Conservation (phyloP, 768 basidiomycete genomes). For the Tulasnella sp. region DNA sequence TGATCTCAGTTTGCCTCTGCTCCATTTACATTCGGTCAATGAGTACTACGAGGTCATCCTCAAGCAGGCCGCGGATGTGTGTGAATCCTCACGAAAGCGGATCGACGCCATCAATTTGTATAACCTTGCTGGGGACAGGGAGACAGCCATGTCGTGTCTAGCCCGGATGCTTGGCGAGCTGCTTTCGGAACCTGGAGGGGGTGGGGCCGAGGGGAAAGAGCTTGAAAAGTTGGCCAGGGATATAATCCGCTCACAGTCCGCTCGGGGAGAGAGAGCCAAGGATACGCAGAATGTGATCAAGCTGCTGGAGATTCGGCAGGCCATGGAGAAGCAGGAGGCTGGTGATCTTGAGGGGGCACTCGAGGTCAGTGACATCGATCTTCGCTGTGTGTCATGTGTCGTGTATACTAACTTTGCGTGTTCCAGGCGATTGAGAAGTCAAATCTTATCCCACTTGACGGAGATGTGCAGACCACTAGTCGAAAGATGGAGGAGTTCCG, state of each 20-base stretch:
- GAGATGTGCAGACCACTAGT: conserved; percentile 76
- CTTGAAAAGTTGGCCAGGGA: conserved; percentile 67
- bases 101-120: conserved; percentile 91
- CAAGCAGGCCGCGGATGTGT: conserved; percentile 66
- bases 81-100: conserved; percentile 63
- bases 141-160: conserved; percentile 77
- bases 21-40: conserved; percentile 50
- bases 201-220: conserved; percentile 50
- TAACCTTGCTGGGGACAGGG: conserved; percentile 86
- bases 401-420: neutral
- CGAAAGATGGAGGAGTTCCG: conserved; percentile 82
- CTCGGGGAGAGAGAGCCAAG: conserved; percentile 56
- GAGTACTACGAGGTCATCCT: conserved; percentile 78
- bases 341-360: conserved; percentile 67
- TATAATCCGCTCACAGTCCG: conserved; percentile 72
- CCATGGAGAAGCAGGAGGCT: conserved; percentile 59
- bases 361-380: conserved; percentile 40
- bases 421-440: conserved; percentile 75
- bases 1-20: conserved; percentile 66
- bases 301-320: conserved; percentile 70
- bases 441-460: conserved; percentile 74
- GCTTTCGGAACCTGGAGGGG: conserved; percentile 46
- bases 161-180: conserved; percentile 80
- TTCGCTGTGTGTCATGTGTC: neutral
- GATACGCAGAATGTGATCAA: conserved; percentile 65